Base-by-base conservation (phyloP, 768 basidiomycete genomes). In the Rhodosporidiobolus odoratus region DNA sequence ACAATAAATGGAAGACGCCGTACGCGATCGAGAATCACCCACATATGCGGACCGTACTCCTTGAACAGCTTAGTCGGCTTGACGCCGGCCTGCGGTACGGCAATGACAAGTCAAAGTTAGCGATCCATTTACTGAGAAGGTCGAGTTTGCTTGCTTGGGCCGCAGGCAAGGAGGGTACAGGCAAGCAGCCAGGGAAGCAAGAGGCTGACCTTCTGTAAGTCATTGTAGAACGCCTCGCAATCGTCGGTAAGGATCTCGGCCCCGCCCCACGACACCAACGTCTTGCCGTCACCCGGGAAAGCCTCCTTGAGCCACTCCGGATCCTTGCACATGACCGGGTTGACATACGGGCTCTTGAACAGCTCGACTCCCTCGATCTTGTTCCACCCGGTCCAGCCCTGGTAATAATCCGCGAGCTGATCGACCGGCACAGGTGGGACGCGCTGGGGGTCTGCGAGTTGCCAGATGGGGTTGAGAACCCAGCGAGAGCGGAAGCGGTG, bases 201-300 rank as follows among this genome's bases (percentile, higher is more conserved):
- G 19, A 52, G 19, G 23, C 67, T 32, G 21, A 69, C 68, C 56
- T 63, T 52, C 6, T 63, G 50, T 16, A 69, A 30, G 3, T 37
- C 41, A 32, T 38, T 54, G 40, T 27, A 58, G 45, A 66, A 60
- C 38, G 50, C 56, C 48, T 62, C 69, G 25, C 62, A 37, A 54
- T 71, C 69, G 60, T 71, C 69, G 38, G 48, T 30, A n/a, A 71
- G 50, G 47, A 62, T 48, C 37, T 71, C 69, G 38, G 62, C 57
- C 15, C 65, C 65, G 17, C 73, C 73, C 73, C 73, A 74, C 1
- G 58, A 35, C 10, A 74, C 68, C n/a, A 69, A 27, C 16, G 73
- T 74, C 32, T 52, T 60, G 0, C 73, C 68, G 0, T 47, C 41
- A 2, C 41, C 61, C 2, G 73, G 73, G 37, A 58, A 61, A 0